A percentile compares a stretch with the other conserved stretches of the same genome.
Evolutionary conservation across 345 rosid species (phyloP).

Genomic region (Syzygium aromaticum): DNA sequence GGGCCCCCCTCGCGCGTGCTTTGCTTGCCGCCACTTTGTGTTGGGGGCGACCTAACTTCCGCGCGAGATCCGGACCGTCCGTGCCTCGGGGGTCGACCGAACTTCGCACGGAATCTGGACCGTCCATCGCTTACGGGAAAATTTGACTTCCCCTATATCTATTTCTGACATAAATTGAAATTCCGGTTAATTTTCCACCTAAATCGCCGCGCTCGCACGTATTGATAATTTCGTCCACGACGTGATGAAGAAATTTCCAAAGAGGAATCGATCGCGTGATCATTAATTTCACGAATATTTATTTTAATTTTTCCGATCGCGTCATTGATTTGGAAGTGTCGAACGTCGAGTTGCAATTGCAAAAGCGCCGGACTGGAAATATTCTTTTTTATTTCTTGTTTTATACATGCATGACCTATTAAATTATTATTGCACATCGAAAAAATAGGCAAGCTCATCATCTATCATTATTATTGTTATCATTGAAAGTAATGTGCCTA

Average conservation of each 20-base stretch:
- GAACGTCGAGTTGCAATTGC: fast-evolving
- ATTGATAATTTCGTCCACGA: not conserved
- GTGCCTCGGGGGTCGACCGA: not conserved
- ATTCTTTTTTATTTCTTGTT: too few relatives aligned
- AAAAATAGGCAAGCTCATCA: not conserved
- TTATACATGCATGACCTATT: not conserved
- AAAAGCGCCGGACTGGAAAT: fast-evolving
- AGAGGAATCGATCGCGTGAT: not conserved
- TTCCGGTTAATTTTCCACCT: fast-evolving
- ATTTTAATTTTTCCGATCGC: fast-evolving
- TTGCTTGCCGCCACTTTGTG: not conserved
- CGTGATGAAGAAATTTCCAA: not conserved
- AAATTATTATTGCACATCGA: not conserved
- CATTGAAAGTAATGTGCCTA: not conserved
- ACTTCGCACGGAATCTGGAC: not conserved
- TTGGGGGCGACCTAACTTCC: not conserved
- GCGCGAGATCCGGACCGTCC: not conserved
- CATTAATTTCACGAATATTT: not conserved
- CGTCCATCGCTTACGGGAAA: not conserved
- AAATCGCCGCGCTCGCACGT: not conserved
- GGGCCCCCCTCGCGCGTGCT: not conserved
- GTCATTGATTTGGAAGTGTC: not conserved
- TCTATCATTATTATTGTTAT: not conserved
- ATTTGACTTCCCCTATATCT: not conserved
- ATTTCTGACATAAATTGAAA: not conserved